phyloP scores from a whole-genome alignment of 176 grass and related monocot species.

The Thalia dealbata region DNA sequence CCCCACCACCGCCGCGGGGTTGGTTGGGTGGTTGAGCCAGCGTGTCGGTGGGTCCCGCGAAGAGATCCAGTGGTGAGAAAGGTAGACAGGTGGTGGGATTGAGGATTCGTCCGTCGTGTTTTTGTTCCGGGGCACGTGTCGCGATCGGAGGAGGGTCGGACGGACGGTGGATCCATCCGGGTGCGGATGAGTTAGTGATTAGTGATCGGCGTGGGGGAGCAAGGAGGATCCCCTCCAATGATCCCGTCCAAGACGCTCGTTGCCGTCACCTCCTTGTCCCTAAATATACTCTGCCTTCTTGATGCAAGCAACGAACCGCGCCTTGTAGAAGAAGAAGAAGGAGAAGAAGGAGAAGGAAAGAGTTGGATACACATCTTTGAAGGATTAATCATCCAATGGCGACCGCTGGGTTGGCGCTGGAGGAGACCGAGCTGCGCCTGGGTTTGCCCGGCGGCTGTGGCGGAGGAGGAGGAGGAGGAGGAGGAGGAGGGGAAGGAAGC shows the following conservation, averaged over 20 bases:
- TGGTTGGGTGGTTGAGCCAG: not conserved
- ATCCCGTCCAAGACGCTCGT: not conserved
- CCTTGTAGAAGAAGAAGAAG: no score
- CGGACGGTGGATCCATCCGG: not conserved
- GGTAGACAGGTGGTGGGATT: not conserved
- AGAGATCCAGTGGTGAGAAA: not conserved
- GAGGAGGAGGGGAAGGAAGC: not conserved
- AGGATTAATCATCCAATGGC: not conserved
- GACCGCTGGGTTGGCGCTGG: constrained; percentile 6
- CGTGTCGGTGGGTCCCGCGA: not conserved
- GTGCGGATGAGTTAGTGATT: not conserved
- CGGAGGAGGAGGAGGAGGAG: not conserved
- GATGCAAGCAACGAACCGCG: no score
- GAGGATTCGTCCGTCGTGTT: no score
- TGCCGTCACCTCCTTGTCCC: not conserved
- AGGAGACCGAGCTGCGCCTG: constrained; percentile 23
- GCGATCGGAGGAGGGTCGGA: not conserved
- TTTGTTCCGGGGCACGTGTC: not conserved
- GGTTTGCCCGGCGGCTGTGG: constrained; percentile 21
- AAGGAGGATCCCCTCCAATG: not conserved
- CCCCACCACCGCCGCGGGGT: no score
- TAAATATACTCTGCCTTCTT: no score
- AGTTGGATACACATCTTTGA: not conserved
- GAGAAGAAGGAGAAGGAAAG: not conserved
- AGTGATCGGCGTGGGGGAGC: no score